Evolutionary conservation across 2,329 filamentous ascomycete genomes (phyloP).

Genomic region (Fonsecaea multimorphosa): DNA sequence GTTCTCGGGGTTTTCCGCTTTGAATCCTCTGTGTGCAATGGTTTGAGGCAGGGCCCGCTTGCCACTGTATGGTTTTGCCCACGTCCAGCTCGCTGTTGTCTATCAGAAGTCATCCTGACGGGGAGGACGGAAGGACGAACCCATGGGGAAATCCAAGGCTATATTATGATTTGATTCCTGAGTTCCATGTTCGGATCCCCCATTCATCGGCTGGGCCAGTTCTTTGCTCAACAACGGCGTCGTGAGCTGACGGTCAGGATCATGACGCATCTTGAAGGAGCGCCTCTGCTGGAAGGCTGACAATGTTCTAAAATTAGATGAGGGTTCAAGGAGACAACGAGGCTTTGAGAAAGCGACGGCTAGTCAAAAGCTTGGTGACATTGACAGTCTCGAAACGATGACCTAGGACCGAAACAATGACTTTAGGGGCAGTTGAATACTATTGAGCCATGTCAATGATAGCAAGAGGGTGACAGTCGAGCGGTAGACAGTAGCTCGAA

Average conservation of each 20-base stretch:
- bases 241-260: slow-evolving; percentile 9
- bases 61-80: slow-evolving; percentile 32
- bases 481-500: neutral
- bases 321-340: slow-evolving; percentile 23
- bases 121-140: slow-evolving; percentile 4
- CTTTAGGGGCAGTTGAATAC: neutral
- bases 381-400: neutral
- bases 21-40: slow-evolving; percentile 59
- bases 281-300: neutral
- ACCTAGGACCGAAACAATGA: neutral
- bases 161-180: neutral
- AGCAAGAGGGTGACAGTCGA: too few species aligned
- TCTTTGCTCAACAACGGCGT: slow-evolving; percentile 20
- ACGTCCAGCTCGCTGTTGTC: slow-evolving; percentile 41
- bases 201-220: neutral
- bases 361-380: slow-evolving; percentile 17
- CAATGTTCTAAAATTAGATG: neutral
- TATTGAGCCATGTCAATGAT: slow-evolving; percentile 12
- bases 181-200: slow-evolving; percentile 1
- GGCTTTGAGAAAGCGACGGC: neutral
- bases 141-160: slow-evolving; percentile 17
- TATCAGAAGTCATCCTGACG: slow-evolving; percentile 5
- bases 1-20: slow-evolving; percentile 81
- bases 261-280: slow-evolving; percentile 21
- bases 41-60: slow-evolving; percentile 44